These are phyloP conservation scores for Collybia nuda DNA, from an alignment of 768 basidiomycete species.

Conservation along the genomic window DNA sequence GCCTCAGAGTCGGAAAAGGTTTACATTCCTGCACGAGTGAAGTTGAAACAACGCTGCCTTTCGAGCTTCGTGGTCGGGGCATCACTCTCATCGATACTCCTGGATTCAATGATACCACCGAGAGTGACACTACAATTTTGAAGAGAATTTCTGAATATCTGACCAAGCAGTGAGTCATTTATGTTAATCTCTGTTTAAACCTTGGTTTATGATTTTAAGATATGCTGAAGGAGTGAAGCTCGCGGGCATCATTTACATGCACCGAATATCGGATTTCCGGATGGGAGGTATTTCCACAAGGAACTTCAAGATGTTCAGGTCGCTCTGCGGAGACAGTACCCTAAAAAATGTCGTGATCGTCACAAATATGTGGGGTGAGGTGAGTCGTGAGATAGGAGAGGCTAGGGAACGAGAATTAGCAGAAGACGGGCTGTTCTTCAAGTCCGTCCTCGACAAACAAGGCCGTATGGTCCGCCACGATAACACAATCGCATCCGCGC, in stretches of 20 bases:
- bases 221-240: slow-evolving; percentile 1
- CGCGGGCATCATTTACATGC: slow-evolving; percentile 6
- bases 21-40: slow-evolving; percentile 4
- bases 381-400: not conserved
- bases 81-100: slow-evolving; percentile 19
- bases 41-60: not conserved
- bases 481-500: slow-evolving; percentile 27
- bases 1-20: not conserved
- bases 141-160: slow-evolving; percentile 2
- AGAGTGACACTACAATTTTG: not conserved
- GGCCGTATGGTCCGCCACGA: slow-evolving; percentile 32
- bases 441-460: slow-evolving; percentile 36
- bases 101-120: slow-evolving; percentile 7
- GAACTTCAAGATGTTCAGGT: slow-evolving; percentile 8
- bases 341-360: slow-evolving; percentile 7
- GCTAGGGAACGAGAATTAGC: slow-evolving; percentile 3
- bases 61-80: not conserved
- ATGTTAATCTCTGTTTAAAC: not conserved
- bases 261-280: slow-evolving; percentile 4
- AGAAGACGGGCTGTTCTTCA: slow-evolving; percentile 29
- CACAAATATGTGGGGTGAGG: slow-evolving; percentile 8
- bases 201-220: not conserved
- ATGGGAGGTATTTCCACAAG: not conserved
- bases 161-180: not conserved
- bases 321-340: slow-evolving; percentile 3